phyloP scores from a whole-genome alignment of 805 yeast genomes.

The Ogataea wickerhamii region DNA sequence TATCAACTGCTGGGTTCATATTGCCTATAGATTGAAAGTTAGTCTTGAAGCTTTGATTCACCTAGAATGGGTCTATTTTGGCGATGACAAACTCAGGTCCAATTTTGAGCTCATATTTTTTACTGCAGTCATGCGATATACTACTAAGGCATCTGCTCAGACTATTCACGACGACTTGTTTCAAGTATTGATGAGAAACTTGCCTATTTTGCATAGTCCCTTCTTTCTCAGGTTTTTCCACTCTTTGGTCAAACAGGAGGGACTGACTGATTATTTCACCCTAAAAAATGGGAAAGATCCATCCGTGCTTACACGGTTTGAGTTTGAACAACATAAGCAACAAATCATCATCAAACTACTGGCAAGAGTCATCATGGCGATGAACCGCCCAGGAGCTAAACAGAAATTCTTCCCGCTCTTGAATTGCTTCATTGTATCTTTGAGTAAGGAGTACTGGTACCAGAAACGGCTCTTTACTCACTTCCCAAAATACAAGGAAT shows the following conservation, averaged over 20 bases:
- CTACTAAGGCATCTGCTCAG: constrained; percentile 7
- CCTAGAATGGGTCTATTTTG: constrained; percentile 32
- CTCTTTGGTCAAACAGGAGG: constrained; percentile 8
- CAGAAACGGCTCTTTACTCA: constrained; percentile 3
- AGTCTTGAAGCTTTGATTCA: constrained; percentile 22
- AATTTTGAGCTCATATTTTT: constrained; percentile 25
- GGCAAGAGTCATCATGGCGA: constrained; percentile 18
- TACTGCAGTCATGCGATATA: constrained; percentile 17
- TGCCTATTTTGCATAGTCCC: constrained; percentile 15
- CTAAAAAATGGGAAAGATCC: constrained; percentile 23
- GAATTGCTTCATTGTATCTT: constrained; percentile 12
- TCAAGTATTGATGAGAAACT: constrained; percentile 13
- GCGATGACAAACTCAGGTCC: constrained; percentile 12
- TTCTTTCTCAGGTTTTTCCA: constrained; percentile 17
- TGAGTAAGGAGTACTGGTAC: constrained; percentile 18
- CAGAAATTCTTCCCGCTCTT: constrained; percentile 3
- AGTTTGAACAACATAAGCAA: constrained; percentile 16
- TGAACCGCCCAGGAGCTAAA: constrained; percentile 7
- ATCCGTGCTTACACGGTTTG: constrained; percentile 12
- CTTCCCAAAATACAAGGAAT: constrained; percentile 10
- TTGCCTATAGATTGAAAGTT: constrained; percentile 12
- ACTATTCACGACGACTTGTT: constrained; percentile 12
- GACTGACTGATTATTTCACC: constrained; percentile 11
- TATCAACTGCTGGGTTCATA: constrained; percentile 20
- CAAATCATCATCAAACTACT: constrained; percentile 20